phyloP scores from a whole-genome alignment of 495 filamentous ascomycete genomes.

The Alectoria sarmentosa region DNA sequence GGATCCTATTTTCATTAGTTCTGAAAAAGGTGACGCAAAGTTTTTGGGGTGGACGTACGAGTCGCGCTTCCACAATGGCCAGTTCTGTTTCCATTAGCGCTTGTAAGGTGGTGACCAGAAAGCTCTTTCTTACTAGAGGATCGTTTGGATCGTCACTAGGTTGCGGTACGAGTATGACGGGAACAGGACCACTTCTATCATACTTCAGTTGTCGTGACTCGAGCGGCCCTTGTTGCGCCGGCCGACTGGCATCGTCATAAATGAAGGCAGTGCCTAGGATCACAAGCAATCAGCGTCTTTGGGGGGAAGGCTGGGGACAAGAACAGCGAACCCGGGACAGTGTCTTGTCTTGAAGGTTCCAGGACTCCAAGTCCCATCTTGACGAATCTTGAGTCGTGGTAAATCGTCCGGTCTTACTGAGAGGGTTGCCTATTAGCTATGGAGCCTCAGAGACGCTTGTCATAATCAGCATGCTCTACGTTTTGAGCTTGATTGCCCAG shows the following conservation, averaged over 20 bases:
- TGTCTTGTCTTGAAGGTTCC: constrained; percentile 52
- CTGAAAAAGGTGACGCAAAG: too few species aligned
- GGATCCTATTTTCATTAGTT: too few species aligned
- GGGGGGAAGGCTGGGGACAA: neutral
- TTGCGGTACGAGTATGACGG: constrained; percentile 72
- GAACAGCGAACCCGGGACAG: constrained; percentile 61
- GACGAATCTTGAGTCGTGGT: neutral
- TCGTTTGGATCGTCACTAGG: constrained; percentile 78
- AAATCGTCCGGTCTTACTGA: neutral
- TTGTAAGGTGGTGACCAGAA: constrained; percentile 8
- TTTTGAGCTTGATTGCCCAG: neutral
- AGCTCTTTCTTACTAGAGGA: constrained; percentile 49
- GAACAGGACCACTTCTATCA: constrained; percentile 56
- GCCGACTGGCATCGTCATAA: constrained; percentile 47
- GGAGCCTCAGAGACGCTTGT: neutral
- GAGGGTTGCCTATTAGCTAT: neutral
- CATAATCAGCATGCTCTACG: neutral
- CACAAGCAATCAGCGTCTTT: constrained; percentile 9
- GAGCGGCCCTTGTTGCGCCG: constrained; percentile 33
- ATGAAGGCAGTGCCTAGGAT: constrained; percentile 56
- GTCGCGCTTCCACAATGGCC: constrained; percentile 84
- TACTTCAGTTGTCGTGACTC: constrained; percentile 55
- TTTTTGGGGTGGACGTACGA: too few species aligned
- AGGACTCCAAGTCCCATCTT: constrained; percentile 81
- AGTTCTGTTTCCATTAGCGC: constrained; percentile 54